These are phyloP conservation scores for Asterionellopsis glacialis DNA, from an alignment of 108 stramenopile genomes.

Conservation along the genomic window DNA sequence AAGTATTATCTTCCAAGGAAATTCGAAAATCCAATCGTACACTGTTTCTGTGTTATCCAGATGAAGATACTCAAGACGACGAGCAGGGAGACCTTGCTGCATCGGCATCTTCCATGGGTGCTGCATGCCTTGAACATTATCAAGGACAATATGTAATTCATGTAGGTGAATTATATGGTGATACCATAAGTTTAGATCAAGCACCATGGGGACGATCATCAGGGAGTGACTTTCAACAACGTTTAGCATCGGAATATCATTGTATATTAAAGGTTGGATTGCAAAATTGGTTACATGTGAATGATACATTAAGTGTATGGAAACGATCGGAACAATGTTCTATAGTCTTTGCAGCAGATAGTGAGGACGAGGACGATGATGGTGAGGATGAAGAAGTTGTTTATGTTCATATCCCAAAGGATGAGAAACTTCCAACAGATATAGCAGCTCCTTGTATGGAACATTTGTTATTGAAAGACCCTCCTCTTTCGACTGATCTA, in stretches of 20 bases:
- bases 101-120: constrained; percentile 46
- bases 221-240: constrained; percentile 69
- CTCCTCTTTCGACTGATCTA: too few species aligned
- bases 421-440: constrained; percentile 62
- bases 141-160: constrained; percentile 74
- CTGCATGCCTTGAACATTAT: constrained; percentile 71
- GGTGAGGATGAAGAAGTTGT: constrained; percentile 51
- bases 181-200: constrained; percentile 64
- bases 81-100: constrained; percentile 5
- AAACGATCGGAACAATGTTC: constrained; percentile 67
- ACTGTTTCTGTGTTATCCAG: constrained; percentile 86
- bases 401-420: constrained; percentile 72
- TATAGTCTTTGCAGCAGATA: constrained; percentile 64
- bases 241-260: constrained; percentile 74
- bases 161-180: constrained; percentile 77
- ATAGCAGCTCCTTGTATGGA: constrained; percentile 43
- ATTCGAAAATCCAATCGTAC: constrained; percentile 30
- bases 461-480: constrained; percentile 23
- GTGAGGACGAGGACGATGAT: constrained; percentile 45
- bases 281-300: constrained; percentile 77
- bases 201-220: constrained; percentile 86
- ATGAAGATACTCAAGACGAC: constrained; percentile 48
- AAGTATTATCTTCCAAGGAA: constrained; percentile 26
- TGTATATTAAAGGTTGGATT: constrained; percentile 70
- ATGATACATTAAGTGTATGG: constrained; percentile 81